Percentiles rank a stretch among this genome's conserved stretches.
Conservation (phyloP, 1,139 yeast genomes). For the Debaryomycetaceae sp. region DNA sequence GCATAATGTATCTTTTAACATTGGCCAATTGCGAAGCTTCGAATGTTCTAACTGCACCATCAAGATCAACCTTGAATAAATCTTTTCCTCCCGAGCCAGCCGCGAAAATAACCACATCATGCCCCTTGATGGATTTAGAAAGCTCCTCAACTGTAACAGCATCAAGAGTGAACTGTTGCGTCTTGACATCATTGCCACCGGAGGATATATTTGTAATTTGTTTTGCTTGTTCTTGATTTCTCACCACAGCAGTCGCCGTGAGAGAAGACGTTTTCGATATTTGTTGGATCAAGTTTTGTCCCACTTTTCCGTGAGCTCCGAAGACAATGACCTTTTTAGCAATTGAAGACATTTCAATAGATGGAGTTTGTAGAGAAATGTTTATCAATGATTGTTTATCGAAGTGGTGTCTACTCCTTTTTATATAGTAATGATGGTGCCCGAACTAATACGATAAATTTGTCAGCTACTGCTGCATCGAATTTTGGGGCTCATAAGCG, state of each 20-base stretch:
- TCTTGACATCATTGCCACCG: constrained; percentile 32
- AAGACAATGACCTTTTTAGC: constrained; percentile 27
- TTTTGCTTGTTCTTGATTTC: constrained; percentile 43
- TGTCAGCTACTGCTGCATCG: no score
- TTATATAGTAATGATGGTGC: no score
- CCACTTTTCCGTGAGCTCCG: constrained; percentile 66
- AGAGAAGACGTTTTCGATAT: constrained; percentile 19
- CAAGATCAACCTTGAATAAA: constrained; percentile 55
- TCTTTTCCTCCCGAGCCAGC: constrained; percentile 64
- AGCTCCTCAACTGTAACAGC: constrained; percentile 31
- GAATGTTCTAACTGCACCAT: constrained; percentile 56
- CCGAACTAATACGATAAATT: no score
- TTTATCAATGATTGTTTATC: no score
- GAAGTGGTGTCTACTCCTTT: no score
- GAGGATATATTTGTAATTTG: constrained; percentile 24
- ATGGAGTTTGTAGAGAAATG: background rate
- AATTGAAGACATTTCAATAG: constrained; percentile 4
- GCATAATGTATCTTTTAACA: constrained; percentile 46
- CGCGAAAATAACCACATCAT: constrained; percentile 56
- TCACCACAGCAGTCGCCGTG: constrained; percentile 49
- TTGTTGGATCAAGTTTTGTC: constrained; percentile 32
- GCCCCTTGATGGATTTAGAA: constrained; percentile 37
- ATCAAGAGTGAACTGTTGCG: constrained; percentile 37
- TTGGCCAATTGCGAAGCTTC: constrained; percentile 52
- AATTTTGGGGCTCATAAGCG: no score